These are phyloP conservation scores for Peronospora destructor DNA, from an alignment of 352 stramenopile species.

Conservation along the genomic window DNA sequence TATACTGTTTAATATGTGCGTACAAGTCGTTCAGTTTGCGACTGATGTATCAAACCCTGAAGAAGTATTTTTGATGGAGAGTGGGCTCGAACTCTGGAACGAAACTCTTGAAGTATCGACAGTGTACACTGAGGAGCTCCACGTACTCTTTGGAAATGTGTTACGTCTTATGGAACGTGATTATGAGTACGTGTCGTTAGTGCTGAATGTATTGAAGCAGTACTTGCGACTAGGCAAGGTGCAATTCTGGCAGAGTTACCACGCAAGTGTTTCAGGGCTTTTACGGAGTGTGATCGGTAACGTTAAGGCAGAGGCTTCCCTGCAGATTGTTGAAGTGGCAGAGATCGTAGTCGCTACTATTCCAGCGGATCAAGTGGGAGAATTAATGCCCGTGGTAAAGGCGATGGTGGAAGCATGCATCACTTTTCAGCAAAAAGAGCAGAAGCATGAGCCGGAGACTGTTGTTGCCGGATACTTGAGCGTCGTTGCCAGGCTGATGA, in stretches of 20 bases:
- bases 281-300: slow-evolving; percentile 49
- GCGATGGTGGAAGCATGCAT: slow-evolving; percentile 44
- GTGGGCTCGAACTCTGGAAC: slow-evolving; percentile 65
- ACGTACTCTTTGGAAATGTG: slow-evolving; percentile 57
- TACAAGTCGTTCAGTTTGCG: slow-evolving; percentile 61
- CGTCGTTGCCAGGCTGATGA: slow-evolving; percentile 45
- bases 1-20: slow-evolving; percentile 55
- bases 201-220: slow-evolving; percentile 47
- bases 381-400: slow-evolving; percentile 29
- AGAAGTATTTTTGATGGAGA: slow-evolving; percentile 83
- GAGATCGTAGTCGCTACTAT: slow-evolving; percentile 39
- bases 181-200: slow-evolving; percentile 67
- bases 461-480: slow-evolving; percentile 60
- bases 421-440: slow-evolving; percentile 32
- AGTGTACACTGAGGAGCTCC: slow-evolving; percentile 59
- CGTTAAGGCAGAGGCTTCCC: slow-evolving; percentile 60
- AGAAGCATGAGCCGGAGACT: slow-evolving; percentile 42
- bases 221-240: slow-evolving; percentile 51
- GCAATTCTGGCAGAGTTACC: slow-evolving; percentile 69
- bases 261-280: slow-evolving; percentile 32
- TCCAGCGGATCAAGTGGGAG: slow-evolving; percentile 35
- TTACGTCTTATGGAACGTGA: slow-evolving; percentile 67
- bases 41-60: slow-evolving; percentile 77
- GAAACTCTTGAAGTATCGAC: slow-evolving; percentile 42
- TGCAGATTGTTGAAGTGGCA: slow-evolving; percentile 43